Conservation (phyloP, 805 yeast genomes). For the Scheffersomyces spartinae region DNA sequence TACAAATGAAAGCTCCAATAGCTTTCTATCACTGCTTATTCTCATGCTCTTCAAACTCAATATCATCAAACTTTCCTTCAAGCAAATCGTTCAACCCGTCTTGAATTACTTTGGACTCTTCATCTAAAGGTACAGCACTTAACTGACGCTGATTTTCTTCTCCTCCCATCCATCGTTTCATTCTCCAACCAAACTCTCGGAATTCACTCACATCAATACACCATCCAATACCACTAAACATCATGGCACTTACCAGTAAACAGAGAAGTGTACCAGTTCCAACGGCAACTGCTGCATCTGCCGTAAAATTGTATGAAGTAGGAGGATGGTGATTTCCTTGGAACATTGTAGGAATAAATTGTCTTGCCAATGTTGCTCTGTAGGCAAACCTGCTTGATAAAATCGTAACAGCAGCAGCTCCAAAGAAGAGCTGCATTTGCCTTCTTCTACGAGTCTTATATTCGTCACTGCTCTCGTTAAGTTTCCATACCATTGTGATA, state of each 20-base stretch:
- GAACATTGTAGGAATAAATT: conserved; percentile 65
- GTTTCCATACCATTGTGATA: no score
- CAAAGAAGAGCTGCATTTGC: conserved; percentile 64
- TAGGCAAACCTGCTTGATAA: conserved; percentile 64
- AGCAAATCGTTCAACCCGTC: conserved; percentile 40
- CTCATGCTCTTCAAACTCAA: no score
- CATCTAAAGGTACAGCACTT: conserved; percentile 36
- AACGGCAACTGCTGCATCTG: conserved; percentile 80
- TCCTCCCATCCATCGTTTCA: conserved; percentile 61
- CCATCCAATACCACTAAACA: conserved; percentile 71
- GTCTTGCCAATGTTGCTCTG: conserved; percentile 60
- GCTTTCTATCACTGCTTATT: no score
- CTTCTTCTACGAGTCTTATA: conserved; percentile 52
- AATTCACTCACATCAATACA: conserved; percentile 57
- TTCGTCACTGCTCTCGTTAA: conserved; percentile 16
- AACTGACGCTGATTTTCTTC: conserved; percentile 39
- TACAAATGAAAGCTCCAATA: no score
- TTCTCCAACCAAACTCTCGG: conserved; percentile 59
- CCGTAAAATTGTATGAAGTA: conserved; percentile 56
- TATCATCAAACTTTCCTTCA: conserved; percentile 22
- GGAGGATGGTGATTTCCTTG: conserved; percentile 86
- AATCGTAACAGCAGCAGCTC: conserved; percentile 62
- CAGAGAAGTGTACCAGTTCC: conserved; percentile 72
- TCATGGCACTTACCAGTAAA: conserved; percentile 59
- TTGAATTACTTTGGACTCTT: conserved; percentile 47